Evolutionary conservation across 192 early-diverging fungal genomes (phyloP).

Genomic region (Podila epicladia): DNA sequence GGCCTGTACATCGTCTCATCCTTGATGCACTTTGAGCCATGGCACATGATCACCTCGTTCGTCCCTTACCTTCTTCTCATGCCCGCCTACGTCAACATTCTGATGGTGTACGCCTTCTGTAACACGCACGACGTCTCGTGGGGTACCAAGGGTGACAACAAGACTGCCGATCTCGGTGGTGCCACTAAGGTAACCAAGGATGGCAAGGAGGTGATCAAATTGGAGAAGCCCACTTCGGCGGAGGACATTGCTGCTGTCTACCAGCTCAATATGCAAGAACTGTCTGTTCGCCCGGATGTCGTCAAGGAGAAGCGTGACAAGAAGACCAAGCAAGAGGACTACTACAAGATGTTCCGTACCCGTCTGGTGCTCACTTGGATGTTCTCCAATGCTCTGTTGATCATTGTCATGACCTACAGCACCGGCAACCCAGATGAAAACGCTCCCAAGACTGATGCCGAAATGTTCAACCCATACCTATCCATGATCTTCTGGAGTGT

Average conservation of each 20-base stretch:
- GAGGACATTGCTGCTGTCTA: constrained; percentile 86
- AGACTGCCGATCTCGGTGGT: constrained; percentile 66
- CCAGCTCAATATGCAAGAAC: constrained; percentile 73
- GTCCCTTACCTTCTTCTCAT: constrained; percentile 88
- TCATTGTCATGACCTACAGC: constrained; percentile 68
- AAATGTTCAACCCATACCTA: constrained; percentile 58
- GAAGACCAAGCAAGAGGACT: constrained; percentile 86
- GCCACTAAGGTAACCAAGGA: constrained; percentile 78
- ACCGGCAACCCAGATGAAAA: constrained; percentile 33
- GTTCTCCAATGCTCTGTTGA: constrained; percentile 81
- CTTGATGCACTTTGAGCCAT: constrained; percentile 84
- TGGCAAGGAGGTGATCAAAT: constrained; percentile 70
- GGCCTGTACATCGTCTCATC: constrained; percentile 83
- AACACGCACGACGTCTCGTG: constrained; percentile 96
- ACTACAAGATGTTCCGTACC: constrained; percentile 89
- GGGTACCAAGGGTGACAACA: constrained; percentile 94
- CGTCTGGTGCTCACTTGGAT: constrained; percentile 85
- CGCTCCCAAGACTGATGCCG: constrained; percentile 17
- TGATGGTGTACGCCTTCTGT: constrained; percentile 93
- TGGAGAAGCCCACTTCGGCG: constrained; percentile 77
- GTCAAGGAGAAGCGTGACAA: constrained; percentile 74
- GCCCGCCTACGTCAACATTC: constrained; percentile 91
- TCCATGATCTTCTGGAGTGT: constrained; percentile 90
- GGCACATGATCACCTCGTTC: constrained; percentile 92
- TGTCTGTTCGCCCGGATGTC: constrained; percentile 53